phyloP scores from a whole-genome alignment of 164 flowering plant genomes.

The Paratinospora sagittata region DNA sequence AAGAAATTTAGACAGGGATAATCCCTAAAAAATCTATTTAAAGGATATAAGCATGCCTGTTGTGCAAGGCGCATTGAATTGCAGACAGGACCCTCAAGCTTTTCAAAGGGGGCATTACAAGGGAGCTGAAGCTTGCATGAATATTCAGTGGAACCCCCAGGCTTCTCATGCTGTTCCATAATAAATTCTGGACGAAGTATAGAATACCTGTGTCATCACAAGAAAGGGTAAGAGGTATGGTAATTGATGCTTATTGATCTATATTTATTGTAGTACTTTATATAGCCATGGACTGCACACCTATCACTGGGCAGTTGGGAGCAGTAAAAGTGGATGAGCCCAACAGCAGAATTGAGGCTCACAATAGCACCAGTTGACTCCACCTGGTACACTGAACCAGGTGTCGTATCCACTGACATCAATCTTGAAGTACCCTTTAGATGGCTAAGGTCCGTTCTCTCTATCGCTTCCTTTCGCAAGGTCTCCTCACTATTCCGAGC shows the following conservation, averaged over 20 bases:
- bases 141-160: conserved; percentile 71
- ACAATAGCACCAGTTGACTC: conserved; percentile 97
- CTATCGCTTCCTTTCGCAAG: conserved; percentile 92
- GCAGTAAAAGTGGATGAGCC: conserved; percentile 93
- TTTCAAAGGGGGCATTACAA: conserved; percentile 97
- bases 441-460: conserved; percentile 95
- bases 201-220: conserved; percentile 56
- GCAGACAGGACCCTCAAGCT: conserved; percentile 93
- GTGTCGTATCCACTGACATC: conserved; percentile 49
- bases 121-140: conserved; percentile 99
- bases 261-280: background rate
- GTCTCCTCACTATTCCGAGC: conserved; percentile 98
- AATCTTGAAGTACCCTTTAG: conserved; percentile 65
- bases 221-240: background rate
- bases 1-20: background rate
- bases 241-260: background rate
- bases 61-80: conserved; percentile 94
- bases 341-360: conserved; percentile 97
- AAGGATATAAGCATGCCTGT: conserved; percentile 45
- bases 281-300: conserved; percentile 26
- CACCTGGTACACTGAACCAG: conserved; percentile 84
- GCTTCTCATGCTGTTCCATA: conserved; percentile 88
- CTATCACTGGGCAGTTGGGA: conserved; percentile 99
- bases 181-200: conserved; percentile 97
- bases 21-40: conserved; percentile 5